A percentile compares a stretch with the other conserved stretches of the same genome.
Evolutionary conservation across 441 rosid genomes (phyloP).

Genomic region (Pelargonium australe): DNA sequence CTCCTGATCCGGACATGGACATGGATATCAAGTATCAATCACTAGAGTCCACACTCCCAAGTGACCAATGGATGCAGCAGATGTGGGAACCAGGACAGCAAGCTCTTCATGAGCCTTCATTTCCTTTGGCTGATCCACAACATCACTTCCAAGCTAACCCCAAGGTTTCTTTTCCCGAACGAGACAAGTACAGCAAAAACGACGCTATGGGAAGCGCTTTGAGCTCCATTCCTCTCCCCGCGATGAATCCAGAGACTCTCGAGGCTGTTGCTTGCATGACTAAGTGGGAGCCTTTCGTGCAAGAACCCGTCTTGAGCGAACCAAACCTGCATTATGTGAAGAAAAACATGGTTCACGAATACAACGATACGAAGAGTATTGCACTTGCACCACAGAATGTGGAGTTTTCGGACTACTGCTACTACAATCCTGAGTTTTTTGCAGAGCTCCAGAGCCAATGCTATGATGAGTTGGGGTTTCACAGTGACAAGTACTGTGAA

Average conservation of each 20-base stretch:
- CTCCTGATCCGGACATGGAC: background rate
- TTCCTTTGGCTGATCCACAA: background rate
- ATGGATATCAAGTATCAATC: background rate
- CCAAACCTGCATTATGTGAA: too few species aligned
- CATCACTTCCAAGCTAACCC: slow-evolving; percentile 7
- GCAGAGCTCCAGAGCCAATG: slow-evolving; percentile 5
- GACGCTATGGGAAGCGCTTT: background rate
- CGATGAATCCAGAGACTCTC: slow-evolving; percentile 8
- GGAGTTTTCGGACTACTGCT: slow-evolving; percentile 8
- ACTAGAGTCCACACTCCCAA: background rate
- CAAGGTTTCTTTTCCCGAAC: slow-evolving; percentile 3
- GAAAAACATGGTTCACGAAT: too few species aligned
- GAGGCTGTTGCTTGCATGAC: slow-evolving; percentile 7
- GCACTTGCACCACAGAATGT: slow-evolving; percentile 1
- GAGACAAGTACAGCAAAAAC: slow-evolving; percentile 1
- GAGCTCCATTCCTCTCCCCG: slow-evolving; percentile 7
- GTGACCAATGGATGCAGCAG: background rate
- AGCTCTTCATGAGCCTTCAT: background rate
- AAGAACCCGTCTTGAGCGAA: background rate
- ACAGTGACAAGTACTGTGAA: background rate
- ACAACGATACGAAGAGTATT: slow-evolving; percentile 1
- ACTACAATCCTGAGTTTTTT: slow-evolving; percentile 5
- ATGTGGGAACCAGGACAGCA: slow-evolving; percentile 5
- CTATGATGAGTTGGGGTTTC: slow-evolving; percentile 7
- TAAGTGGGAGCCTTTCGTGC: slow-evolving; percentile 8